Evolutionary conservation across 768 basidiomycete genomes (phyloP).

Genomic region (Boletus patriciae): DNA sequence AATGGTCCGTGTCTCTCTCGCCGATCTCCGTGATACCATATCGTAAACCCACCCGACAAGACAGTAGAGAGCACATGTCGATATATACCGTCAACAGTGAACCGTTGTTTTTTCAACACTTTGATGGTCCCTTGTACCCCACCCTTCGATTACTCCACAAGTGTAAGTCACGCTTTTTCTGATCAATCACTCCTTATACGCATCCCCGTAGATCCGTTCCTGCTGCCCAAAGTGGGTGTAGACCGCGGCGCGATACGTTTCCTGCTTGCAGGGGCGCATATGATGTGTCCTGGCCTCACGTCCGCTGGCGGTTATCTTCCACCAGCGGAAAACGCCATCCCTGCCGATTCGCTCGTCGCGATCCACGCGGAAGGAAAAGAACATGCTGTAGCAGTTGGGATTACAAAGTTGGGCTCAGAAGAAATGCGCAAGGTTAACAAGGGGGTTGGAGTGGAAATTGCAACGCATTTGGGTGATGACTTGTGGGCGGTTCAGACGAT

Average conservation of each 20-base stretch:
- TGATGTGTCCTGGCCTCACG: constrained; percentile 97
- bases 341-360: constrained; percentile 77
- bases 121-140: constrained; percentile 90
- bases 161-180: constrained; percentile 53
- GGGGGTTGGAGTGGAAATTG: constrained; percentile 83
- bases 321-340: constrained; percentile 62
- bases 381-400: constrained; percentile 82
- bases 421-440: constrained; percentile 91
- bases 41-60: constrained; percentile 23
- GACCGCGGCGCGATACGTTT: constrained; percentile 99
- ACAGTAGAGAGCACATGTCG: constrained; percentile 92
- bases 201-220: constrained; percentile 72
- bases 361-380: constrained; percentile 97
- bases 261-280: constrained; percentile 87
- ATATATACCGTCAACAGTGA: constrained; percentile 87
- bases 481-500: constrained; percentile 71
- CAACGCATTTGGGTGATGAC: constrained; percentile 87
- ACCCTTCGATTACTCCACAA: constrained; percentile 88
- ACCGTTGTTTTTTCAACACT: constrained; percentile 94
- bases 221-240: constrained; percentile 84
- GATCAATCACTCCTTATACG: background rate
- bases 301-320: constrained; percentile 90
- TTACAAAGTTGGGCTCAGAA: constrained; percentile 79
- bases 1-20: constrained; percentile 57
- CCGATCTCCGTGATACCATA: constrained; percentile 9